phyloP scores from a whole-genome alignment of 176 grass and related monocot species.

The Hyparrhenia diplandra region DNA sequence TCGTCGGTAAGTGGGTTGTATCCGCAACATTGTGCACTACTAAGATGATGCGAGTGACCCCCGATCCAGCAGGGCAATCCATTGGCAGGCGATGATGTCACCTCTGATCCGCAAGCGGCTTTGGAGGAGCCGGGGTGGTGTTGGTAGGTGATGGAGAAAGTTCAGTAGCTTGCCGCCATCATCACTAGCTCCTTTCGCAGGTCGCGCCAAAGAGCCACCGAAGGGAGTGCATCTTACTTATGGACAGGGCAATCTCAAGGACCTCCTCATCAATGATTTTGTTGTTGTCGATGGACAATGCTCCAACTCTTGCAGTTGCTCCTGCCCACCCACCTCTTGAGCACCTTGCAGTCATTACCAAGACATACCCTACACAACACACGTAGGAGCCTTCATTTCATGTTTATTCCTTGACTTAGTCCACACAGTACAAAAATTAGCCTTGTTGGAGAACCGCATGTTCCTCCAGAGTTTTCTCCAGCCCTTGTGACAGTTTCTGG shows the following conservation, averaged over 20 bases:
- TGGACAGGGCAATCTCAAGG: background rate
- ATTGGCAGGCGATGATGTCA: background rate
- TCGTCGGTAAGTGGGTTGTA: background rate
- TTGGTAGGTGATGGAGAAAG: background rate
- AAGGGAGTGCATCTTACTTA: background rate
- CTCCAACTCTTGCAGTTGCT: background rate
- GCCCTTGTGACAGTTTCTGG: background rate
- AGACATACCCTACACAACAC: background rate
- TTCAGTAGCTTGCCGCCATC: background rate
- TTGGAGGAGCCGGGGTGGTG: background rate
- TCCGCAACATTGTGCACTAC: fast-evolving
- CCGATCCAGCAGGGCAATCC: background rate
- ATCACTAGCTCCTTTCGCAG: background rate
- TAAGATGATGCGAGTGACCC: background rate
- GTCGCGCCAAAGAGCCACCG: background rate
- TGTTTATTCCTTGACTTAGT: background rate
- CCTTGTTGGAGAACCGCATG: background rate
- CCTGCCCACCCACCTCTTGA: background rate
- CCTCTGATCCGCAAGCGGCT: background rate
- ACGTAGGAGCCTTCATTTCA: background rate
- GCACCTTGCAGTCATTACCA: background rate
- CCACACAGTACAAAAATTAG: background rate
- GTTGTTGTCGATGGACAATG: background rate
- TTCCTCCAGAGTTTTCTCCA: background rate
- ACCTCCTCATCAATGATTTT: background rate